Percentiles rank a stretch among this genome's conserved stretches.
Conservation (phyloP, 108 stramenopile species). For the Fistulifera solaris region DNA sequence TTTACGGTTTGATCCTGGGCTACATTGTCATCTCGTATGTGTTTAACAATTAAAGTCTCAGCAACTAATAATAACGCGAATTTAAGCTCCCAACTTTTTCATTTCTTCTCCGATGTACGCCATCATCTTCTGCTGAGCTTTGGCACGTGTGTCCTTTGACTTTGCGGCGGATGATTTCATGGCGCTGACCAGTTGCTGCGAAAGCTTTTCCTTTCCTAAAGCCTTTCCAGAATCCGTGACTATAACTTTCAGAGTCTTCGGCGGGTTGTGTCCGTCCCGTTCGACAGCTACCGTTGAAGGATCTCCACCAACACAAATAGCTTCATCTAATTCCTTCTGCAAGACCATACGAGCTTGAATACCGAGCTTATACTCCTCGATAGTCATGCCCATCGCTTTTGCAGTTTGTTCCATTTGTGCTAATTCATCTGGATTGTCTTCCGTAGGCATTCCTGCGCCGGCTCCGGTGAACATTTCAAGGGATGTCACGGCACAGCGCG, state of each 20-base stretch:
- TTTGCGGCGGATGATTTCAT: slow-evolving; percentile 42
- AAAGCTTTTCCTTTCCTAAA: slow-evolving; percentile 46
- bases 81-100: slow-evolving; percentile 29
- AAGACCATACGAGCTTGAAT: slow-evolving; percentile 54
- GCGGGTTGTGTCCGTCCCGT: slow-evolving; percentile 65
- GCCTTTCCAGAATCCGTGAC: slow-evolving; percentile 72
- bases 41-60: slow-evolving; percentile 25
- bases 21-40: slow-evolving; percentile 84
- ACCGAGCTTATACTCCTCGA: slow-evolving; percentile 72
- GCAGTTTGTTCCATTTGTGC: slow-evolving; percentile 59
- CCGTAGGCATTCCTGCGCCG: slow-evolving; percentile 43
- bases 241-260: slow-evolving; percentile 53
- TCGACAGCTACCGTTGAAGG: slow-evolving; percentile 38
- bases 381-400: slow-evolving; percentile 76
- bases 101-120: slow-evolving; percentile 52
- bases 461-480: slow-evolving; percentile 68
- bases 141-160: slow-evolving; percentile 43
- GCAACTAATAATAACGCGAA: not conserved
- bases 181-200: slow-evolving; percentile 42
- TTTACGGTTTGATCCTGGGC: slow-evolving; percentile 86
- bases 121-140: slow-evolving; percentile 80
- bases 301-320: slow-evolving; percentile 49
- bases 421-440: slow-evolving; percentile 64
- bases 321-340: slow-evolving; percentile 33
- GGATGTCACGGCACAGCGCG: not conserved